These are phyloP conservation scores for Globisporangium carolinianum DNA, from an alignment of 352 stramenopile species.

Conservation along the genomic window DNA sequence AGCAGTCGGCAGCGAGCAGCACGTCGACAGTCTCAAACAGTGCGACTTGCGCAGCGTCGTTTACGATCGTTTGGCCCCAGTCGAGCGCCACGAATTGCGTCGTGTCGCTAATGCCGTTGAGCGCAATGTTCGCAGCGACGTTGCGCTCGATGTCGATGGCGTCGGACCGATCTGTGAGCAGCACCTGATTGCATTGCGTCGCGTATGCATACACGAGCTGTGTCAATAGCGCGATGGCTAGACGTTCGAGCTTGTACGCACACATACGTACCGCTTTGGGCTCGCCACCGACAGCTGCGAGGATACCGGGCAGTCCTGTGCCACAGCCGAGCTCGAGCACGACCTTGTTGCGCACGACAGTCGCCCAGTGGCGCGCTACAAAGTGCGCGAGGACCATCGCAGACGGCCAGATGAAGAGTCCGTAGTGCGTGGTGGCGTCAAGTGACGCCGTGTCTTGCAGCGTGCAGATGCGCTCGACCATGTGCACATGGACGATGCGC, in stretches of 20 bases:
- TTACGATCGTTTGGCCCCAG: conserved; percentile 37
- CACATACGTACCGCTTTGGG: conserved; percentile 15
- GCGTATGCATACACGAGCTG: too few relatives aligned
- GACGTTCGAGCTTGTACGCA: too few relatives aligned
- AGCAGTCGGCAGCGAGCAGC: conserved; percentile 59
- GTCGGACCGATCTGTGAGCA: conserved; percentile 47
- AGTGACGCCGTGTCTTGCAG: conserved; percentile 13
- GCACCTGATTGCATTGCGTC: conserved; percentile 15
- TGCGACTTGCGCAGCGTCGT: conserved; percentile 15
- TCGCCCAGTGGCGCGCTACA: conserved; percentile 23
- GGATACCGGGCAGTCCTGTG: conserved; percentile 56
- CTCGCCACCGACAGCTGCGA: conserved; percentile 32
- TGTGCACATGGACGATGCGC: conserved; percentile 21
- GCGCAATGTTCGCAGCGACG: conserved; percentile 37
- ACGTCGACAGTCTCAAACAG: conserved; percentile 34
- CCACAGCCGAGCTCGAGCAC: conserved; percentile 63
- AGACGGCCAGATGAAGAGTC: conserved; percentile 62
- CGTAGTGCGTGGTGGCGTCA: conserved; percentile 29
- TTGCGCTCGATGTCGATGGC: conserved; percentile 41
- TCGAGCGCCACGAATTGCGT: conserved; percentile 35
- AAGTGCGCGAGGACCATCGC: conserved; percentile 46
- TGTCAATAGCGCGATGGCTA: too few relatives aligned
- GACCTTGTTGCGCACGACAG: conserved; percentile 25
- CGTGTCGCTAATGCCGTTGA: conserved; percentile 30
- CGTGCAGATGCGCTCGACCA: conserved; percentile 57